Base-by-base conservation (phyloP, 2,329 filamentous ascomycete species). In the Fusarium compactum region DNA sequence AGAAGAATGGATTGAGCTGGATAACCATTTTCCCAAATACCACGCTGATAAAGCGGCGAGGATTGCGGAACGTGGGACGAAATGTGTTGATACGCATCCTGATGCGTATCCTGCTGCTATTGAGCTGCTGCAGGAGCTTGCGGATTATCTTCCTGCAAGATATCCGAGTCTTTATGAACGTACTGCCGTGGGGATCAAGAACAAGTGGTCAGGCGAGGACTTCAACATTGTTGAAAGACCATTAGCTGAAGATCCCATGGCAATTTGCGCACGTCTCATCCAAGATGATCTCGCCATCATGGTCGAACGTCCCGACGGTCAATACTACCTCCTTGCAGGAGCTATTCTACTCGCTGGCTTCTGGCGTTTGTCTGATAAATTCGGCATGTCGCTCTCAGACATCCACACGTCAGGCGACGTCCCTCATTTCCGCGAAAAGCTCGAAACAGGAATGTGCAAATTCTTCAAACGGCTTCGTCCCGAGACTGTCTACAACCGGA, bases 281-380 rank as follows among this genome's bases (percentile, higher is more conserved):
- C 93, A 96, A 79, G 94, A 97, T 76, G 93, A 97, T 77, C 81
- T 97, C 1, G 93, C 93, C 0, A 87, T 97, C 58, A 95, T 97
- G 93, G 85, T 95, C 72, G 92, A 96, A 79, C 85, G 84, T 22
- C 78, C 84, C 0, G 92, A 97, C 76, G 92, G 92, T 0, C 89
- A 94, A 78, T 95, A 95, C 82, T 93, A 94, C 77, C 87, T 97
- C 0, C 86, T 94, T 2, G 92, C 92, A 0, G 93, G 92, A 0
- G 86, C 91, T 1, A 90, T 96, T 61, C 84, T 96, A 5, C 85
- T 97, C 0, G 87, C 93, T 0, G 93, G 93, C 0, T 97, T 97
- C 84, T 97, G 93, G 93, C 87, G 92, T 5, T 83, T 97, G 2
- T 84, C 89, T 59, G 93, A 97, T 77, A 97, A 97, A 80, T 88